Percentiles rank a stretch among this genome's conserved stretches.
Evolutionary conservation across 1,139 yeast genomes (phyloP).

Genomic region (Schizosaccharomyces versatilis): DNA sequence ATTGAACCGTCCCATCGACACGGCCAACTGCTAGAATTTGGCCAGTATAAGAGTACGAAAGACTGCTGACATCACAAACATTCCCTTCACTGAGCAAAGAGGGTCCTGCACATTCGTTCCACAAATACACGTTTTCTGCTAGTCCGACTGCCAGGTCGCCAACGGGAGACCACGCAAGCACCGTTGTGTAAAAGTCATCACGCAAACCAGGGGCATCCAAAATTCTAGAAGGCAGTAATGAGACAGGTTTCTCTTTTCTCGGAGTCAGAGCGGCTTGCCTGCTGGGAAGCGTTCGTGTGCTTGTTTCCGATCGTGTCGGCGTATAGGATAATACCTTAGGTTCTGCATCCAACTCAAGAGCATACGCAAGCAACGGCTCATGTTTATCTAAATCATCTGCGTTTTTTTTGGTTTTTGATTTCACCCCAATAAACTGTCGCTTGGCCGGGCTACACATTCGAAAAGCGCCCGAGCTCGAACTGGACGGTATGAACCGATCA

Average conservation of each 20-base stretch:
- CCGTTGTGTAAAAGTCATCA: constrained; percentile 61
- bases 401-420: not conserved
- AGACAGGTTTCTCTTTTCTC: not conserved
- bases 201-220: constrained; percentile 56
- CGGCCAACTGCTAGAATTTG: constrained; percentile 38
- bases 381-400: not conserved
- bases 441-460: too few relatives aligned
- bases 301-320: not conserved
- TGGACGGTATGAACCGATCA: too few relatives aligned
- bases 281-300: too few relatives aligned
- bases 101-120: constrained; percentile 29
- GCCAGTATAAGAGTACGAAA: constrained; percentile 27
- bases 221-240: constrained; percentile 18
- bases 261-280: too few relatives aligned
- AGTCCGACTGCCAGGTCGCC: constrained; percentile 49
- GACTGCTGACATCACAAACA: constrained; percentile 30
- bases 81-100: constrained; percentile 16
- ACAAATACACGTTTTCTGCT: constrained; percentile 35
- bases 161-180: constrained; percentile 43
- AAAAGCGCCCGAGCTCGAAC: too few relatives aligned
- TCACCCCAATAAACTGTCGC: too few relatives aligned
- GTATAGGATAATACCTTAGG: not conserved
- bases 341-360: not conserved
- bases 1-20: constrained; percentile 26
- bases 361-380: not conserved